Base-by-base conservation (phyloP, 345 rosid species). In the Aquilaria malaccensis region DNA sequence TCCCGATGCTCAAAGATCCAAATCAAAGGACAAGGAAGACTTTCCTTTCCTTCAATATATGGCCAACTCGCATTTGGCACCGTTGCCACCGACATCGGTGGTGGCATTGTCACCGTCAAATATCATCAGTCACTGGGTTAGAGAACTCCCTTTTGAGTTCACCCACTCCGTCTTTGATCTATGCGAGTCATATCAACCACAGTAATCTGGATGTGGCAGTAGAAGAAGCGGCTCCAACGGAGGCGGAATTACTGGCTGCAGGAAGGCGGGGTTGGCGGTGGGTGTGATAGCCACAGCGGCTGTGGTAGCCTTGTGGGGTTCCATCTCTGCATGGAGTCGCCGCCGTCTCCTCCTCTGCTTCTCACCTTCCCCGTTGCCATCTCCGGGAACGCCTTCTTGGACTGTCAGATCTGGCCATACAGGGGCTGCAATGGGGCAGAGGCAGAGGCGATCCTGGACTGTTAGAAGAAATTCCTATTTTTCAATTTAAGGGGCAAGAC, bases 251-350 rank as follows among this genome's bases (percentile, higher is more conserved):
- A 68, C 70, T 63, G 79, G 79, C 11, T 83, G 87, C 47, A 68
- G 79, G 75, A 82, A 77, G 71, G 84, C 79, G 0, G 86, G 89
- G 45, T 74, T 81, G 45, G 86, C 68, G 55, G 29, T 81, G 9
- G 87, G 76, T 59, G 80, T 78, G 64, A 11, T 83, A 1, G 72
- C 61, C 60, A 81, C 77, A 45, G 86, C 68, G 33, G 67, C 79
- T 46, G 14, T 79, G 55, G 80, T 75, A 22, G 22, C 22, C 22
- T 22, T 22, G 22, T 22, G 22, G 22, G 22, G 22, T 22, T 22
- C 22, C 22, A 22, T 22, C 22, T 22, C 22, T 22, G 22, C 22
- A 22, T 22, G 22, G 22, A 22, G 22, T 22, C 22, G 22, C 22
- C 22, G 22, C 22, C 0, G 22, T 22, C 22, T 22, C 22, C 22